Evolutionary conservation across 108 stramenopile species (phyloP).

Genomic region (Stephanodiscus triporus): DNA sequence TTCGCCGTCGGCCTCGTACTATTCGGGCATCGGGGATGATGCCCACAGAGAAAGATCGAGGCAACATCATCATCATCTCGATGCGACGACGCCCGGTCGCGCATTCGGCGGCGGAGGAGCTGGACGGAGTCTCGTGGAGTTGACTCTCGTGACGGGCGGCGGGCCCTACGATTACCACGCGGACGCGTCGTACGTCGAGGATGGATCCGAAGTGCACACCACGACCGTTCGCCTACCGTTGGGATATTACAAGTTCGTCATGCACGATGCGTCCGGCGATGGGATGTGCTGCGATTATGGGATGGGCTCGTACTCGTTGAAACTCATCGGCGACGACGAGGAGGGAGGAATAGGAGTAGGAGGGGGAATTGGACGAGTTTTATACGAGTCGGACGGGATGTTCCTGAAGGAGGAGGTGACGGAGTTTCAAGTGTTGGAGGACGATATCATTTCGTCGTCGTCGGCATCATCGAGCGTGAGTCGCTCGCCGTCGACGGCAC

Average conservation of each 20-base stretch:
- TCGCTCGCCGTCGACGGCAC: constrained; percentile 1
- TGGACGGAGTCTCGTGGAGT: no score
- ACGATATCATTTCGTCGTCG: constrained; percentile 2
- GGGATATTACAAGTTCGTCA: constrained; percentile 23
- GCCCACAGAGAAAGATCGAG: no score
- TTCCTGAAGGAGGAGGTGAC: constrained; percentile 1
- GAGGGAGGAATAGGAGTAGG: not conserved
- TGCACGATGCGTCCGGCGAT: constrained; percentile 17
- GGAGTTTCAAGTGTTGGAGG: constrained; percentile 1
- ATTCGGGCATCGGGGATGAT: no score
- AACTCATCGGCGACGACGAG: not conserved
- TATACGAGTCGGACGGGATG: constrained; percentile 3
- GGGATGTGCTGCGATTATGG: constrained; percentile 26
- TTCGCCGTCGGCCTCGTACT: no score
- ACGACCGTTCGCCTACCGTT: not conserved
- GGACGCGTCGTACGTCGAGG: no score
- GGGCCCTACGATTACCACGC: no score
- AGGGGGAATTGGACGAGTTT: not conserved
- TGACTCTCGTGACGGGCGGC: no score
- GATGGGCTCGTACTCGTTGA: constrained; percentile 13
- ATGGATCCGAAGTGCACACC: no score
- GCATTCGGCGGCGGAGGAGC: no score
- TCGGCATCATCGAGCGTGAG: not conserved
- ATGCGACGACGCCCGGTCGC: no score
- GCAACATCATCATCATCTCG: no score